phyloP scores from a whole-genome alignment of 495 filamentous ascomycete genomes.

The Xanthoparmelia taractica region DNA sequence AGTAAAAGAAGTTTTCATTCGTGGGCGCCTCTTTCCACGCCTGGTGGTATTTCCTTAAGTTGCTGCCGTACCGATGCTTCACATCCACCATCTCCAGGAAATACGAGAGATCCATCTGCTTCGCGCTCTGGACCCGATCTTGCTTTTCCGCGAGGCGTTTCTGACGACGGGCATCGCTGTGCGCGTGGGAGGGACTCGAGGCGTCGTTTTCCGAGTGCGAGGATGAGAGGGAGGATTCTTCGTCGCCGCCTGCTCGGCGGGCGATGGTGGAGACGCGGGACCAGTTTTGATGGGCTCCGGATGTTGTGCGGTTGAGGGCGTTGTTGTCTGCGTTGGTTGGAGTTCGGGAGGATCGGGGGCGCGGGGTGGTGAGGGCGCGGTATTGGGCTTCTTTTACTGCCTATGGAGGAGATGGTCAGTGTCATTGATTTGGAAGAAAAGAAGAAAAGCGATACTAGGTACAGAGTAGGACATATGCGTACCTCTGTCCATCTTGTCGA shows the following conservation, averaged over 20 bases:
- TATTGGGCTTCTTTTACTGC: conserved; percentile 59
- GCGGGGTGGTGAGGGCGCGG: conserved; percentile 45
- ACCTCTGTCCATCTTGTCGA: conserved; percentile 61
- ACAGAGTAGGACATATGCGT: conserved; percentile 15
- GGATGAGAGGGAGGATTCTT: conserved; percentile 33
- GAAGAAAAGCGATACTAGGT: not conserved
- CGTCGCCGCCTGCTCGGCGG: conserved; percentile 57
- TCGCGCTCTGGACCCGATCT: conserved; percentile 45
- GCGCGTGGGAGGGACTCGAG: conserved; percentile 20
- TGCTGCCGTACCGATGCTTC: conserved; percentile 82
- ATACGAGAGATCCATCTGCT: conserved; percentile 81
- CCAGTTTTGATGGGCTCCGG: conserved; percentile 62
- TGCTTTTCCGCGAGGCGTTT: conserved; percentile 27
- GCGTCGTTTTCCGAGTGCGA: conserved; percentile 32
- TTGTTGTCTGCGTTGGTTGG: conserved; percentile 4
- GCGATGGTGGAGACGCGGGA: conserved; percentile 62
- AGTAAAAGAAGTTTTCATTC: conserved; percentile 88
- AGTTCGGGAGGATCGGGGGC: conserved; percentile 24
- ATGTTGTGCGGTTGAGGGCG: conserved; percentile 17
- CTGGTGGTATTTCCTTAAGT: conserved; percentile 74
- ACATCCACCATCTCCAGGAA: conserved; percentile 90
- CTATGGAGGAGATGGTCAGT: conserved; percentile 27
- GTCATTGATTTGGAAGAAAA: not conserved
- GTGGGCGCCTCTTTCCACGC: conserved; percentile 73
- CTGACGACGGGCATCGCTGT: conserved; percentile 25